Base-by-base conservation (phyloP, 2,329 filamentous ascomycete species). In the Fusarium luffae region DNA sequence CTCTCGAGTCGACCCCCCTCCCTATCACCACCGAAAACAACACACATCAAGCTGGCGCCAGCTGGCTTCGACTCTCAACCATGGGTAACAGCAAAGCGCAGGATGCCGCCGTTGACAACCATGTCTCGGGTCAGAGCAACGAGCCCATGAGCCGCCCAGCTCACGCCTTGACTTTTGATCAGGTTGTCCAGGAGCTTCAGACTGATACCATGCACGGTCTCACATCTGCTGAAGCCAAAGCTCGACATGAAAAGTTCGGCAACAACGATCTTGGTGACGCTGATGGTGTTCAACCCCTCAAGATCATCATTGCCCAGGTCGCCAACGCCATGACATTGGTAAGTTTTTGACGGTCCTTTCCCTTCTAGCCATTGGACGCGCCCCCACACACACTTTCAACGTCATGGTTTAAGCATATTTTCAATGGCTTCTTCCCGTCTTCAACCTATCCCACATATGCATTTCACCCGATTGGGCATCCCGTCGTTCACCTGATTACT, bases 301-400 rank as follows among this genome's bases (percentile, higher is more conserved):
- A 89, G 75, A 88, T 90, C 37, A 77, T 90, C 12, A 79, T 91
- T 47, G 83, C 86, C 27, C 90, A 92, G 76, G 81, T 92, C 57
- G 89, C 89, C 54, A 92, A 92, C 75, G 89, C 89, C 12, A 88
- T 92, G 88, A 91, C 88, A 65, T 76, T 92, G 77, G 90, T 90
- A 70, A 74, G 78, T 71, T 27, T 11, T 49, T 51, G 30, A 41
- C 19, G 16, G 21, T 28, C 18, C 11, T 44, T 54, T 37, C 16
- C 40, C 16, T 21, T 23, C 30, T 44, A 27, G 23, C 40, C 21
- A 16, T n/a, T 28, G 10, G 27, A 30, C 23, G 37, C 23, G 23
- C n/a, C 49, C 67, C 63, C 67, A 51, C 67, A 54, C 63, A 46
- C 25, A 46, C 23, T 10, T 49, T 21, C 42, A 49, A 16, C 23